Evolutionary conservation across 306 rosid genomes (phyloP).

Genomic region (Hippophae tibetana): DNA sequence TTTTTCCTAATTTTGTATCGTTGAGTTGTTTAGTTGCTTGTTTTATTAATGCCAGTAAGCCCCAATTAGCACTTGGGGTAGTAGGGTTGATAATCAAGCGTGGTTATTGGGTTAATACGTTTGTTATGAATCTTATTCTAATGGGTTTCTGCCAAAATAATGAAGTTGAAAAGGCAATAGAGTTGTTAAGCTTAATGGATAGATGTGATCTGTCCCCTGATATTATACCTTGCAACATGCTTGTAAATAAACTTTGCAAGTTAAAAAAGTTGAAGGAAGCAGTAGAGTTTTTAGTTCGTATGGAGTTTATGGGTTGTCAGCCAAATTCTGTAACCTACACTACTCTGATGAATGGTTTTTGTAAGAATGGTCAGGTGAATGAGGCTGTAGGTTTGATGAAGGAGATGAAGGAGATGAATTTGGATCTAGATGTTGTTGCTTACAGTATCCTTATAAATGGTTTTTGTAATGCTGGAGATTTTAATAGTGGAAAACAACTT

Average conservation of each 20-base stretch:
- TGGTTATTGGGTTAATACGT: constrained; percentile 39
- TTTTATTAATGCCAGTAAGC: constrained; percentile 35
- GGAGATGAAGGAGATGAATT: constrained; percentile 59
- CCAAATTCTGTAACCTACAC: constrained; percentile 48
- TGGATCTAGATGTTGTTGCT: constrained; percentile 42
- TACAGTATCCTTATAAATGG: constrained; percentile 43
- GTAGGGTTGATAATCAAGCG: constrained; percentile 50
- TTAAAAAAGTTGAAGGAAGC: constrained; percentile 47
- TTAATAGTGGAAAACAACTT: constrained; percentile 40
- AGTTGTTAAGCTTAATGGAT: constrained; percentile 35
- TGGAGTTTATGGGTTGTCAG: constrained; percentile 37
- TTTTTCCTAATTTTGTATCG: constrained; percentile 38
- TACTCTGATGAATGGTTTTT: constrained; percentile 46
- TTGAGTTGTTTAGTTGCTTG: constrained; percentile 45
- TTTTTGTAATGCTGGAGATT: constrained; percentile 42
- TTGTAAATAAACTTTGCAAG: constrained; percentile 64
- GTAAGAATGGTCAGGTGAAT: constrained; percentile 45
- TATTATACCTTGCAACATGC: constrained; percentile 41
- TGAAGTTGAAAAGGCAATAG: constrained; percentile 38
- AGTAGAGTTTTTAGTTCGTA: constrained; percentile 37
- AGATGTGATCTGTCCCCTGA: constrained; percentile 35
- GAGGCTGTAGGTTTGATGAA: constrained; percentile 46
- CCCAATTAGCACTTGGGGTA: constrained; percentile 40
- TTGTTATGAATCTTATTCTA: constrained; percentile 39
- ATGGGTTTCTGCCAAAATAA: constrained; percentile 44